Evolutionary conservation across 345 rosid genomes (phyloP), one percentile per base, ranked within the genome.

Genomic region (Acer yangbiense): DNA sequence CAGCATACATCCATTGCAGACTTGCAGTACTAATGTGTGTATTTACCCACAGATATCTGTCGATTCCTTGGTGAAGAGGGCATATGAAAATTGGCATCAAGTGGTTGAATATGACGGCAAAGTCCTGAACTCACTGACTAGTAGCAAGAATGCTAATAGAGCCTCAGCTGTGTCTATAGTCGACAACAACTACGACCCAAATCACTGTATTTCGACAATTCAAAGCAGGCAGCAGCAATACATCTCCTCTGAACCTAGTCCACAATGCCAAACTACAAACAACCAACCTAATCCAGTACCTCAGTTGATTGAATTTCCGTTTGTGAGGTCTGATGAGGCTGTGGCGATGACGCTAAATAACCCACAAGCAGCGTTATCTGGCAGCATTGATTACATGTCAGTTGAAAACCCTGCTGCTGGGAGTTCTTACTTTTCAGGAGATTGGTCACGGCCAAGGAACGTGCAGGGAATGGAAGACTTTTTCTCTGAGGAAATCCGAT

Each of bases 71-170:
- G 90, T 96, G 86, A 96, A 92, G 83, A 83, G 78, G 72, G 98
- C 99, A 60, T 92, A 94, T 61, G 98, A 93, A 67, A 90, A 92
- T 76, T 96, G 98, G 99, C 94, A 89, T 83, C 91, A 85, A 81
- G 97, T 92, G 1, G 68, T 91, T 27, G 97, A 94, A 79, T 96
- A 92, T 61, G 95, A 94, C 27, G 92, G 94, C 13, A 91, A 92
- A 81, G 86, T 89, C 71, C 84, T 95, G 55, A 93, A 82, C 79
- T 83, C 91, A 69, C 78, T 90, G 41, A 71, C 88, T 54, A 80
- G 80, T 6, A 76, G 81, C 2, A 88, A 80, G 77, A 87, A 83
- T 57, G 90, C 78, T 68, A 58, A 44, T n/a, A 82, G 78, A 73
- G 73, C 85, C 18, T 76, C 85, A 23, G 41, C 83, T 27, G 77